Percentiles rank a stretch among this genome's conserved stretches.
These are phyloP conservation scores for Fusarium sp. DNA, from an alignment of 2,329 filamentous ascomycete species.

Conservation along the genomic window DNA sequence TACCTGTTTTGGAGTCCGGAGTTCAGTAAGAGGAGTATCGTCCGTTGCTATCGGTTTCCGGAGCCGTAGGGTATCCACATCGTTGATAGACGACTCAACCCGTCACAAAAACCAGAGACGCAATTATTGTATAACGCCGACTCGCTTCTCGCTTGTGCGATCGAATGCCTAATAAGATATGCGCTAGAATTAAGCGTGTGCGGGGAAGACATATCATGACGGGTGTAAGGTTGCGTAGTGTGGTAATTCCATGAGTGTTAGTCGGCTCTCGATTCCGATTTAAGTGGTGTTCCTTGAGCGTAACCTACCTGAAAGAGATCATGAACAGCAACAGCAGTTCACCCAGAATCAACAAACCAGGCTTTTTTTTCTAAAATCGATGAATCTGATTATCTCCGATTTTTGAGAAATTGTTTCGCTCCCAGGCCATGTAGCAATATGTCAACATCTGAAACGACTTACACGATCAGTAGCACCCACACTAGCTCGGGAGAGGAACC, in stretches of 20 bases:
- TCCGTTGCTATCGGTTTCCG: constrained; percentile 3
- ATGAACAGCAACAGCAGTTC: neutral
- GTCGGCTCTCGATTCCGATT: constrained; percentile 6
- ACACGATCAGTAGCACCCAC: constrained; percentile 1
- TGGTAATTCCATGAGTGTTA: neutral
- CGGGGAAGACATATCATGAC: neutral
- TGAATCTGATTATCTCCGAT: too few species aligned
- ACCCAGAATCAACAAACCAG: too few species aligned
- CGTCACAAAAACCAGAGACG: neutral
- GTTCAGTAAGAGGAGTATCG: neutral
- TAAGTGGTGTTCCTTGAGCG: neutral
- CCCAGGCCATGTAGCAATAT: neutral
- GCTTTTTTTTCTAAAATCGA: too few species aligned
- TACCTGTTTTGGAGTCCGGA: neutral
- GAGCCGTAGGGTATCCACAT: constrained; percentile 18
- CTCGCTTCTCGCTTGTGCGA: neutral
- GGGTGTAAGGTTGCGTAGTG: neutral
- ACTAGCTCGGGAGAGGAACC: constrained; percentile 18
- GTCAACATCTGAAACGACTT: constrained; percentile 1
- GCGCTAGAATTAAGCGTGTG: neutral
- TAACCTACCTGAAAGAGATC: neutral
- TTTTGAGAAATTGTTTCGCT: neutral
- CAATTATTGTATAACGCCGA: neutral
- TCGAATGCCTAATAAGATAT: neutral
- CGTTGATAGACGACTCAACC: neutral